Base-by-base conservation (phyloP, 2,329 filamentous ascomycete species). In the Zymoseptoria ardabiliae region DNA sequence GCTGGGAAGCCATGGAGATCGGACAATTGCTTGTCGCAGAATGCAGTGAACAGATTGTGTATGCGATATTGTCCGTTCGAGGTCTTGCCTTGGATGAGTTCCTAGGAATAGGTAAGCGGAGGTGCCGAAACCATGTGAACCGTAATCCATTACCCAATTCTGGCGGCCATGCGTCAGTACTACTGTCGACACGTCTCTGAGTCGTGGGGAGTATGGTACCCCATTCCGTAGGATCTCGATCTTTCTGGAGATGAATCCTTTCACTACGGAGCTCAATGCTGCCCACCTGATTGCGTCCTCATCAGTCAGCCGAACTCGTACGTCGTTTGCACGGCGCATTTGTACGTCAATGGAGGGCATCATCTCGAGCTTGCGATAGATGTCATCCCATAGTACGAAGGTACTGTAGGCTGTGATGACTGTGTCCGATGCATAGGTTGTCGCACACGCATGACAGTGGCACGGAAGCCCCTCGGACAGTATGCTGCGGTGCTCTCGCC, bases 401-500 rank as follows among this genome's bases (percentile, higher is more conserved):
- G n/a, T n/a, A n/a, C n/a, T n/a, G n/a, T n/a, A n/a, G n/a, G n/a
- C n/a, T n/a, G n/a, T n/a, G n/a, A n/a, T n/a, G n/a, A n/a, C n/a
- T n/a, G n/a, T n/a, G n/a, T n/a, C n/a, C n/a, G n/a, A n/a, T n/a
- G n/a, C n/a, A n/a, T n/a, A n/a, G n/a, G n/a, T n/a, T n/a, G n/a
- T n/a, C n/a, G n/a, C n/a, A n/a, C n/a, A n/a, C n/a, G n/a, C n/a
- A n/a, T n/a, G n/a, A n/a, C n/a, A n/a, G n/a, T n/a, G n/a, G n/a
- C n/a, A n/a, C n/a, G n/a, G n/a, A n/a, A n/a, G n/a, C n/a, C n/a
- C n/a, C n/a, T n/a, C n/a, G n/a, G n/a, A n/a, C n/a, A n/a, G n/a
- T n/a, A n/a, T n/a, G n/a, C n/a, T n/a, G n/a, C n/a, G n/a, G n/a
- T 85, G 82, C 11, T 83, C 79, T 21, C 71, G 74, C 25, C 66